Base-by-base conservation (phyloP, 345 rosid species). In the Noccaea bulbosa region DNA sequence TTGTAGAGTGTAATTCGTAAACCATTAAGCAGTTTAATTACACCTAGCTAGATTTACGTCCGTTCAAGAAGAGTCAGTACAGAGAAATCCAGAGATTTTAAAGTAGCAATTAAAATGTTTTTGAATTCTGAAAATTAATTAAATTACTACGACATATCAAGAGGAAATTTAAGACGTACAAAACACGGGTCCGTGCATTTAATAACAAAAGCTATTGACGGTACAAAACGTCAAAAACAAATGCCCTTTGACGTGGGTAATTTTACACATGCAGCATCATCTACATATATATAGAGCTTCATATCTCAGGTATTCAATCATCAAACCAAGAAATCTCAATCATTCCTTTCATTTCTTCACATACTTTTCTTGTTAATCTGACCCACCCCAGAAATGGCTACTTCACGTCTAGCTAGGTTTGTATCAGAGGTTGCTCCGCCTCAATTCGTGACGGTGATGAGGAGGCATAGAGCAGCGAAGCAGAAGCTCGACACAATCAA, bases 381-480 rank as follows among this genome's bases (percentile, higher is more conserved):
- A 27, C 30, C 30, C 3, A 27, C 30, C 30, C 4, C 30, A 27
- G 3, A 27, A 67, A 90, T 90, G 97, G 93, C 89, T 3, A 90
- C 73, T 78, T 79, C 97, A 0, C 79, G 89, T 55, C 68, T 86
- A 11, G 81, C 89, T 22, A 88, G 85, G 83, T 87, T 90, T 57
- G 71, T 85, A 7, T 77, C 84, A 27, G 97, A 93, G 81, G 93
- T 81, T 72, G 96, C 96, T 37, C 98, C 98, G 2, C 91, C 96
- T 3, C 97, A 85, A 52, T 82, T 83, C 33, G 81, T 87, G 50
- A 83, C 71, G 50, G 92, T 93, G 44, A 81, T 83, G 76, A 83
- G 97, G 78, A 82, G 70, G 27, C 80, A 87, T 43, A 75, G 91
- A 58, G 78, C 85, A 16, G 60, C 66, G 38, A 69, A 69, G 71